phyloP scores from a whole-genome alignment of 352 stramenopile genomes.

The Phytophthora hybrid region DNA sequence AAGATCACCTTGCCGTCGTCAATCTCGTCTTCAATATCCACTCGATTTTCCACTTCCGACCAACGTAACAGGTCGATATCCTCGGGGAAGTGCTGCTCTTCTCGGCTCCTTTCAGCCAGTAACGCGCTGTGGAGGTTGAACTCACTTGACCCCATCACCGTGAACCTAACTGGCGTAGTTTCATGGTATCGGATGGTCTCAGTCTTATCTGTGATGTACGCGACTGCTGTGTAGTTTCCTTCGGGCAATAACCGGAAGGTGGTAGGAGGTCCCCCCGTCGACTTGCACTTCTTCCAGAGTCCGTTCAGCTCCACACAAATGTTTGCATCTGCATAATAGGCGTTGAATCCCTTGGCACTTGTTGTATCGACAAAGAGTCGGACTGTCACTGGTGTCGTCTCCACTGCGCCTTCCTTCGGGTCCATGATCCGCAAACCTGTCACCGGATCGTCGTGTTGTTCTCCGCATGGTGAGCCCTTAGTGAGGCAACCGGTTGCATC shows the following conservation, averaged over 20 bases:
- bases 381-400: constrained; percentile 17
- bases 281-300: constrained; percentile 28
- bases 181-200: constrained; percentile 7
- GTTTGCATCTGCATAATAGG: constrained; percentile 14
- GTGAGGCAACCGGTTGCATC: background rate
- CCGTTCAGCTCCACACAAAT: constrained; percentile 44
- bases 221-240: constrained; percentile 32
- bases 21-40: background rate
- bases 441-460: constrained; percentile 11
- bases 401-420: constrained; percentile 24
- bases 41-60: constrained; percentile 18
- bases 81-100: constrained; percentile 28
- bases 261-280: background rate
- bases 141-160: constrained; percentile 13
- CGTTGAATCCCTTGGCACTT: constrained; percentile 5
- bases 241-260: constrained; percentile 19
- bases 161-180: constrained; percentile 17
- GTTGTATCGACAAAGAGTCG: constrained; percentile 1
- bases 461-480: background rate
- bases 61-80: constrained; percentile 29
- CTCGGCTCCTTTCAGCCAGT: constrained; percentile 17
- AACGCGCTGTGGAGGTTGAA: constrained; percentile 3
- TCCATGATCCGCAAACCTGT: constrained; percentile 17
- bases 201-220: constrained; percentile 22
- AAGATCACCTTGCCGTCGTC: constrained; percentile 12